These are phyloP conservation scores for Kurtzmaniella cleridarum DNA, from an alignment of 805 yeast species.

Conservation along the genomic window DNA sequence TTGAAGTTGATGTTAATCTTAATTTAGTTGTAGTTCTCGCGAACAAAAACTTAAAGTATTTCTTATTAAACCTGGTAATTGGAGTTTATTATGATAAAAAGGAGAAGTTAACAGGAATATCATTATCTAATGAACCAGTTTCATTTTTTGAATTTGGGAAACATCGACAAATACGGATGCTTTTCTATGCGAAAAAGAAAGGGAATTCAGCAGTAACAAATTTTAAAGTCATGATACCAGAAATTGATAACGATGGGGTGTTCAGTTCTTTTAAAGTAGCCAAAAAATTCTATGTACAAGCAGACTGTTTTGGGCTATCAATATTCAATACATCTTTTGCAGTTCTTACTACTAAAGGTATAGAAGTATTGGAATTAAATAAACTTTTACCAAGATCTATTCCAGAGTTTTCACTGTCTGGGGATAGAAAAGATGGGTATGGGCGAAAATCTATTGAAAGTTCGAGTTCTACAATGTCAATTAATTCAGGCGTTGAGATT, in stretches of 20 bases:
- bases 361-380: constrained; percentile 58
- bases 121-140: constrained; percentile 43
- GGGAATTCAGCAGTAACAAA: constrained; percentile 37
- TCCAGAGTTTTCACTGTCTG: constrained; percentile 42
- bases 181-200: constrained; percentile 53
- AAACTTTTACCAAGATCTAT: constrained; percentile 51
- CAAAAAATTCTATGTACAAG: constrained; percentile 44
- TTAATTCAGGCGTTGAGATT: constrained; percentile 23
- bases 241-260: constrained; percentile 48
- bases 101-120: constrained; percentile 40
- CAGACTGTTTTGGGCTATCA: constrained; percentile 57
- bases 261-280: constrained; percentile 33
- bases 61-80: constrained; percentile 57
- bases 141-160: constrained; percentile 63
- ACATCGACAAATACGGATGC: constrained; percentile 56
- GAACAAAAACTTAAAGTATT: constrained; percentile 54
- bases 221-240: constrained; percentile 56
- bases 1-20: constrained; percentile 55
- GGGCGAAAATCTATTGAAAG: constrained; percentile 13
- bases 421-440: constrained; percentile 23
- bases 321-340: constrained; percentile 64
- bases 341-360: constrained; percentile 61
- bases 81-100: constrained; percentile 47
- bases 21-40: constrained; percentile 55
- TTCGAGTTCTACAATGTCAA: neutral